Base-by-base conservation (phyloP, 768 basidiomycete genomes). In the Hygrophoropsis aurantiaca region DNA sequence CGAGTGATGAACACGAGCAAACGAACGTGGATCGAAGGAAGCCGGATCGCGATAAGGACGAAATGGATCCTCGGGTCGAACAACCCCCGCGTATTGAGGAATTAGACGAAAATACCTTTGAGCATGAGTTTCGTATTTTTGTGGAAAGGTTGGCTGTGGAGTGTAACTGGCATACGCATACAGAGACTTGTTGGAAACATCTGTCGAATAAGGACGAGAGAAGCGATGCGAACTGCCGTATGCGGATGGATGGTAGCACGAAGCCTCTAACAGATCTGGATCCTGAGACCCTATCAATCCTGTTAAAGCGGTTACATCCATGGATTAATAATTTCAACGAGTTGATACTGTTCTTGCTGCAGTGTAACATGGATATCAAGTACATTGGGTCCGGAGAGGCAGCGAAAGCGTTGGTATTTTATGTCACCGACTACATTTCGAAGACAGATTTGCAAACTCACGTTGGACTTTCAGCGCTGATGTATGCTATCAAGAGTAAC, bases 381-480 rank as follows among this genome's bases (percentile, higher is more conserved):
- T 65, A 52, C 38, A 64, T 71, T n/a, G 61, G 61, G 0, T 68
- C 67, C 0, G 67, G 69, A 1, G 48, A 54, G 15, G 58, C 60
- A 4, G 66, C 66, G 0, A 69, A 65, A 36, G 66, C 66, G 0
- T 51, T 65, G 0, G 30, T 70, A 19, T 69, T 59, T 44, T 71
- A 71, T 34, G 52, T 71, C 4, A 69, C 70, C 0, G 70, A 71
- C 44, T 72, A 72, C 42, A 64, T 71, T n/a, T 69, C 70, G 1
- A 72, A 71, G 40, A 13, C 48, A 3, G 25, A 42, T 1, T n/a
- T 68, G 0, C 47, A 60, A 1, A 39, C 56, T 1, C 54, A 67
- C 35, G 47, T 50, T 15, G 50, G 59, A 11, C 37, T 60, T 3
- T 40, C 38, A 0, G 55, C 54, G 0, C 7, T 58, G 0, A 24